A percentile compares a stretch with the other conserved stretches of the same genome.
Conservation (phyloP, 768 basidiomycete species). For the Phlebiopsis gigantea region DNA sequence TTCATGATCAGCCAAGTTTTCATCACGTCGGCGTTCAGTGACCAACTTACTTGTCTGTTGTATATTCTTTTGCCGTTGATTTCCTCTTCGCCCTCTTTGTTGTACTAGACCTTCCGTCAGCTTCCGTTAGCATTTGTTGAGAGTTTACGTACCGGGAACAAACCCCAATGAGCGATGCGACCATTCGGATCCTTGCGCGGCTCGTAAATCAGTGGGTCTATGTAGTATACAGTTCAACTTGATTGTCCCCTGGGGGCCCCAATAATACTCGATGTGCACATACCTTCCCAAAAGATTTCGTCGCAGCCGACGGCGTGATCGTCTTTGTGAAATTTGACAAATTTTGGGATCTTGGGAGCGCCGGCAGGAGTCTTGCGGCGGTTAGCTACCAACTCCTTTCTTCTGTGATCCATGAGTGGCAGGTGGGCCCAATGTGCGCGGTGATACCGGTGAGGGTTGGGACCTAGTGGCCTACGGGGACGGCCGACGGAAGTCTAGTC, state of each 20-base stretch:
- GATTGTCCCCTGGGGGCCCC: neutral
- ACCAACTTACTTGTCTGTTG: neutral
- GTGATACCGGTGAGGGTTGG: too few relatives aligned
- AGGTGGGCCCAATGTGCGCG: too few relatives aligned
- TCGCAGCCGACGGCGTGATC: conserved; percentile 2
- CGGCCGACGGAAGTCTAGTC: too few relatives aligned
- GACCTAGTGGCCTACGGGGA: too few relatives aligned
- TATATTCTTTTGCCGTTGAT: neutral
- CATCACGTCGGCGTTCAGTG: neutral
- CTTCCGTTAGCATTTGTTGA: neutral
- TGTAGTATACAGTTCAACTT: neutral
- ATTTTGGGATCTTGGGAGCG: conserved; percentile 5
- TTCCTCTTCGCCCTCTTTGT: neutral
- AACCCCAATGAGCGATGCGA: conserved; percentile 7
- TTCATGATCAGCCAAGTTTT: neutral
- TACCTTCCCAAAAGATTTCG: conserved; percentile 13
- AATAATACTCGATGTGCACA: neutral
- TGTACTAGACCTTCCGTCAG: neutral
- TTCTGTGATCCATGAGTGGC: too few relatives aligned
- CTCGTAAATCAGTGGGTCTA: conserved; percentile 3
- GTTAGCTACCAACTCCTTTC: too few relatives aligned
- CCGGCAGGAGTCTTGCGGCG: neutral
- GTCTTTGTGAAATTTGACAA: conserved; percentile 2
- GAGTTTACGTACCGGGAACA: conserved; percentile 2
- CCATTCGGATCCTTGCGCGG: neutral